Percentiles rank a stretch among this genome's conserved stretches.
Evolutionary conservation across 2,329 filamentous ascomycete genomes (phyloP).

Genomic region (Pleoardoris graminearum): DNA sequence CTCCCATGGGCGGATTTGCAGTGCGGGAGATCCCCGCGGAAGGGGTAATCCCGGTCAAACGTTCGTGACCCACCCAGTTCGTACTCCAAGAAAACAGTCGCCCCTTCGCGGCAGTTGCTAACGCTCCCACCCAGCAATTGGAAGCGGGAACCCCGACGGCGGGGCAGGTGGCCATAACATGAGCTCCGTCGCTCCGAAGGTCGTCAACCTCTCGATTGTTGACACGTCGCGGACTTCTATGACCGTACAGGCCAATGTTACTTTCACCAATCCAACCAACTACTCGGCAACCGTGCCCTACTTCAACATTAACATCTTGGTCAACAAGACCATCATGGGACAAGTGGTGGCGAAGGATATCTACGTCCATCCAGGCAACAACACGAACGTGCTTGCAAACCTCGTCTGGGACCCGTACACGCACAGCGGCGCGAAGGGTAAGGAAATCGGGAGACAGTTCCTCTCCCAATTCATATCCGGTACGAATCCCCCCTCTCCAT

Average conservation of each 20-base stretch:
- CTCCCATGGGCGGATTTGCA: constrained; percentile 77
- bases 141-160: constrained; percentile 47
- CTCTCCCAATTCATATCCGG: constrained; percentile 86
- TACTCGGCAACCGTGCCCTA: constrained; percentile 85
- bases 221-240: constrained; percentile 74
- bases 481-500: constrained; percentile 29
- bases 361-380: constrained; percentile 68
- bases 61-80: constrained; percentile 69
- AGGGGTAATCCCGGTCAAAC: constrained; percentile 87
- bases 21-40: constrained; percentile 81
- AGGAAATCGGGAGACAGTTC: constrained; percentile 68
- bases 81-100: constrained; percentile 34
- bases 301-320: constrained; percentile 73
- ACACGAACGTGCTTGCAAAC: constrained; percentile 68
- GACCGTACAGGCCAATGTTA: constrained; percentile 71
- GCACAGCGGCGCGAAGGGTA: constrained; percentile 64
- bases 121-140: constrained; percentile 42
- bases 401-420: constrained; percentile 74
- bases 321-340: constrained; percentile 74
- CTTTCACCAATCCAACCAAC: constrained; percentile 86
- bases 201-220: constrained; percentile 72
- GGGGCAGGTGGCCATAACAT: constrained; percentile 28
- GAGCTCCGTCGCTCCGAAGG: constrained; percentile 61
- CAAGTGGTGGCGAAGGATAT: constrained; percentile 71
- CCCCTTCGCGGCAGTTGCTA: constrained; percentile 30